A percentile compares a stretch with the other conserved stretches of the same genome.
phyloP scores from a whole-genome alignment of 73 alveolate genomes.

The Paramecium biaurelia region DNA sequence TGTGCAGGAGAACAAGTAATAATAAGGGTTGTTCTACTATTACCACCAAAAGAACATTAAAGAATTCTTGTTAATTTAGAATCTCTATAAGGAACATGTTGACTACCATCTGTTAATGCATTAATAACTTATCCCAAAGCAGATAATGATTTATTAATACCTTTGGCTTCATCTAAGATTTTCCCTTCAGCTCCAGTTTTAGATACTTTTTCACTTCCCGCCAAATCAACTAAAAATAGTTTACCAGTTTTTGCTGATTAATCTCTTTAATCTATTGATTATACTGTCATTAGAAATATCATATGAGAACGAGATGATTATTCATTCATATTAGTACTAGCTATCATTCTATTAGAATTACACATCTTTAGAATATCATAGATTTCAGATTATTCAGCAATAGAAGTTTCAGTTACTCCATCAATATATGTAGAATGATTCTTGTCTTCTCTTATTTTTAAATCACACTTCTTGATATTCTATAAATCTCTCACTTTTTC shows the following conservation, averaged over 20 bases:
- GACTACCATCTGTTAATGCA: conserved; percentile 90
- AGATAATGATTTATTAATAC: conserved; percentile 79
- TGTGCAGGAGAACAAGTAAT: conserved; percentile 91
- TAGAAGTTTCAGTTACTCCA: conserved; percentile 82
- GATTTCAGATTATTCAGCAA: conserved; percentile 70
- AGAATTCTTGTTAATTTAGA: conserved; percentile 92
- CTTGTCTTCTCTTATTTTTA: conserved; percentile 81
- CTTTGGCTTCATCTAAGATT: conserved; percentile 83
- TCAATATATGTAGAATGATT: conserved; percentile 84
- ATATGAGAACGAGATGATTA: conserved; percentile 82
- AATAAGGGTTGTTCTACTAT: conserved; percentile 91
- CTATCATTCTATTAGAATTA: conserved; percentile 75
- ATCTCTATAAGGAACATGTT: conserved; percentile 91
- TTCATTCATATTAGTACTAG: conserved; percentile 86
- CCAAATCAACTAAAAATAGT: conserved; percentile 90
- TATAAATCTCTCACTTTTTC: conserved; percentile 83
- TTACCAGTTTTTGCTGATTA: conserved; percentile 80
- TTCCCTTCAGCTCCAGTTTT: conserved; percentile 90
- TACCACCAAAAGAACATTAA: conserved; percentile 95
- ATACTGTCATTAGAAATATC: conserved; percentile 78
- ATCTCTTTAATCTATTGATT: conserved; percentile 74
- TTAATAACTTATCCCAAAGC: conserved; percentile 92
- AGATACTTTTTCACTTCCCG: conserved; percentile 93
- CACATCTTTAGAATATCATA: conserved; percentile 73
- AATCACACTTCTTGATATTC: conserved; percentile 69